Evolutionary conservation across 441 rosid species (phyloP).

Genomic region (Croton laevigatus): DNA sequence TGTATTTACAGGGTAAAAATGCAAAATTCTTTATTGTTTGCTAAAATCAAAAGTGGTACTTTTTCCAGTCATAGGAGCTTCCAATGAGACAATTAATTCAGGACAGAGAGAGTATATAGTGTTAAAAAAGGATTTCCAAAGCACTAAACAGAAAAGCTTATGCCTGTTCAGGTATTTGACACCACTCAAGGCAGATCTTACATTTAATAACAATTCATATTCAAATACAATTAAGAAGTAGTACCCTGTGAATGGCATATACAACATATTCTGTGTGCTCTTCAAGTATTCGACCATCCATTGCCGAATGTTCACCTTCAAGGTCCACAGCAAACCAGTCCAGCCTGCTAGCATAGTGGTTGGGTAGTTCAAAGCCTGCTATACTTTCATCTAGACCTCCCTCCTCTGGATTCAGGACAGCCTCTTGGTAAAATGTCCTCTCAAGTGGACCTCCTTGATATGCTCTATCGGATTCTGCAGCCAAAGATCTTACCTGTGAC

Average conservation of each 20-base stretch:
- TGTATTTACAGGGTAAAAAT: too few relatives aligned
- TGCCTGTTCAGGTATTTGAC: background rate
- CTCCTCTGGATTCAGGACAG: slow-evolving; percentile 48
- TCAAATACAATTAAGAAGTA: slow-evolving; percentile 20
- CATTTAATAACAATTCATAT: slow-evolving; percentile 20
- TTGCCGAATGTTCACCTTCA: slow-evolving; percentile 99
- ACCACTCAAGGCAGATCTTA: slow-evolving; percentile 1
- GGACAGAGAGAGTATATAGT: too few relatives aligned
- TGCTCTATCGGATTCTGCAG: slow-evolving; percentile 95
- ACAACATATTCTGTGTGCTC: slow-evolving; percentile 98
- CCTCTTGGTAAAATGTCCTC: slow-evolving; percentile 72
- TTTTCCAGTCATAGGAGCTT: too few relatives aligned
- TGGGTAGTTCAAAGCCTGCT: slow-evolving; percentile 51
- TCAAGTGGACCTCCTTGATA: slow-evolving; percentile 86
- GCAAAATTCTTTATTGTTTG: too few relatives aligned
- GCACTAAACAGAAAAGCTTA: background rate
- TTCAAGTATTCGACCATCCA: slow-evolving; percentile 96
- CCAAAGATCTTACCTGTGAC: slow-evolving; percentile 86
- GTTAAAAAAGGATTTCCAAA: background rate
- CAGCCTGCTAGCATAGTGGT: slow-evolving; percentile 56
- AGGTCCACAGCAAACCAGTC: slow-evolving; percentile 99
- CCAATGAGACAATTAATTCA: too few relatives aligned
- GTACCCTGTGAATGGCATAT: slow-evolving; percentile 92
- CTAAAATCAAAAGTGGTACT: too few relatives aligned
- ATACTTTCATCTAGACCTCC: slow-evolving; percentile 41